Evolutionary conservation across 2,329 filamentous ascomycete species (phyloP), one percentile per base, ranked within the genome.

Genomic region (Sclerotinia sclerotiorum): DNA sequence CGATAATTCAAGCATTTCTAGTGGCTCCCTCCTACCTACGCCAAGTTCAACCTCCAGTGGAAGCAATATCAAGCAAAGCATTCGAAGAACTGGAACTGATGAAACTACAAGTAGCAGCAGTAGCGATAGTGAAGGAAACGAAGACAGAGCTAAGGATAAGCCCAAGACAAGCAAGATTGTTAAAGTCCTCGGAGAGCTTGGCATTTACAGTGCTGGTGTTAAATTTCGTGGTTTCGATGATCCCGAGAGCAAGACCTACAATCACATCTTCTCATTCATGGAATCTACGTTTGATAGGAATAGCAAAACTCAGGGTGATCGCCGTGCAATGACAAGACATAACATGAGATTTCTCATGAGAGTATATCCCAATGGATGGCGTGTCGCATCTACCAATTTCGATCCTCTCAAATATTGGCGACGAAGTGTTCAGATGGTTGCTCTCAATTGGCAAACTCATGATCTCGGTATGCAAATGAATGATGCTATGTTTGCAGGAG

Each of bases 371-470:
- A 91, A 92, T 67, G 89, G 87, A 49, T 89, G 88, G 74, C 90
- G 95, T 39, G 84, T 98, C 68, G 88, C 87, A 46, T 98, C 95
- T 0, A 92, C 90, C 74, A 99, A 99, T 80, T 98, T 97, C 76
- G 93, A 97, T 75, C 95, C 95, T 0, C 86, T 97, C 72, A 89
- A 90, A 71, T 97, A 95, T 78, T 99, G 95, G 95, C 89, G 94
- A 64, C 89, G 93, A 55, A 95, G 95, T 44, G 95, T 97, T 24
- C 95, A 99, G 80, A 98, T 99, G 94, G 93, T 91, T 19, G 95
- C 95, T 0, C 84, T 98, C 71, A 99, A 99, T 80, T 98, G 95
- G 94, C 95, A 99, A 80, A 98, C 94, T 0, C 97, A 96, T 76
- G 95, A 98, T 77, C 84, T 96, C 24, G 93, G 94, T 57, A 95